phyloP scores from a whole-genome alignment of 2,329 filamentous ascomycete genomes.

The Colletotrichum acutatum region DNA sequence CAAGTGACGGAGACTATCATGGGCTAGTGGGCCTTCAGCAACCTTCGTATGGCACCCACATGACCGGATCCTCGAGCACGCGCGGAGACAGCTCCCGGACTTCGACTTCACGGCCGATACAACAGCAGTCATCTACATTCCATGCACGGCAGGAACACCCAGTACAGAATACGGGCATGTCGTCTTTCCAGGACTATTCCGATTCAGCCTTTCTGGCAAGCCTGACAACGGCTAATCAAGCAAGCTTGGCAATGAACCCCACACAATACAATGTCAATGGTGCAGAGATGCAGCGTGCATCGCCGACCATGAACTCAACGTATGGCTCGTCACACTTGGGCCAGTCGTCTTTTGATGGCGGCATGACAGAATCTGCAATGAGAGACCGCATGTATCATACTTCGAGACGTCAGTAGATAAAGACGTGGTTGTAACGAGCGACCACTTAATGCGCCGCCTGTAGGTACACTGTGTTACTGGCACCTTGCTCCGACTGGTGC shows the following conservation, averaged over 20 bases:
- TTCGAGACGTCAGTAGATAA: constrained; percentile 18
- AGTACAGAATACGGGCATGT: neutral
- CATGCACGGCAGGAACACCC: constrained; percentile 9
- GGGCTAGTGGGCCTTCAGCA: constrained; percentile 1
- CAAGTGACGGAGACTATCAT: neutral
- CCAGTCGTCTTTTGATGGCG: constrained; percentile 8
- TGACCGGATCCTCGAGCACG: neutral
- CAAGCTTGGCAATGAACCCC: constrained; percentile 1
- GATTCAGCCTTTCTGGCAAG: constrained; percentile 23
- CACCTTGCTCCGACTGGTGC: neutral
- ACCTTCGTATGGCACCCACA: constrained; percentile 9
- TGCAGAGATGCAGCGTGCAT: constrained; percentile 17
- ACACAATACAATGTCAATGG: constrained; percentile 10
- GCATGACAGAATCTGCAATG: constrained; percentile 5
- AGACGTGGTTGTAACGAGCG: neutral
- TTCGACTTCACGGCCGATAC: neutral
- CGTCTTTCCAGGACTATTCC: constrained; percentile 25
- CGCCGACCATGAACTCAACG: neutral
- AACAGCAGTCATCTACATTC: constrained; percentile 10
- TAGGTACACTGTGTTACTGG: neutral
- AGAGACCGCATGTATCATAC: constrained; percentile 28
- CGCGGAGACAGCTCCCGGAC: neutral
- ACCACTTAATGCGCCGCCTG: neutral
- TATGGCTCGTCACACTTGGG: constrained; percentile 11
- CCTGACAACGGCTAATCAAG: constrained; percentile 19